phyloP scores from a whole-genome alignment of 2,329 filamentous ascomycete species.

The Penicillium sp. region DNA sequence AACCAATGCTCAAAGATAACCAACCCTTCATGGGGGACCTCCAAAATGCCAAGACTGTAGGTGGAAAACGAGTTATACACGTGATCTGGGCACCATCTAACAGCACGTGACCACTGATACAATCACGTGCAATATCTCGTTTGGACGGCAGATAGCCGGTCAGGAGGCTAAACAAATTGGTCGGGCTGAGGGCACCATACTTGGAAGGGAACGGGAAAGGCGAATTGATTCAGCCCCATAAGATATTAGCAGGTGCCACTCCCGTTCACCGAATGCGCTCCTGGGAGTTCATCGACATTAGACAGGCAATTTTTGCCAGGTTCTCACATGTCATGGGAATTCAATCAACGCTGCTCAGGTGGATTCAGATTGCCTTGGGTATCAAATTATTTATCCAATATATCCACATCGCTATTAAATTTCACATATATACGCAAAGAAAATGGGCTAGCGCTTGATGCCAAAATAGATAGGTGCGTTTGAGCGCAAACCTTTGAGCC shows the following conservation, averaged over 20 bases:
- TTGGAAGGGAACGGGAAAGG: no score
- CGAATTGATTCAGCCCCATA: not conserved
- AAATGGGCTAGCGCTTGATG: not conserved
- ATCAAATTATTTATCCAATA: not conserved
- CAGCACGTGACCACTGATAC: no score
- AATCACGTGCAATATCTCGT: no score
- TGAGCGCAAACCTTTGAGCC: not conserved
- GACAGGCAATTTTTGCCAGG: slow-evolving; percentile 7
- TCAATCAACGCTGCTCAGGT: not conserved
- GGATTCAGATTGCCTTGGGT: not conserved
- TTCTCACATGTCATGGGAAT: not conserved
- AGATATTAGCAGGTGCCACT: not conserved
- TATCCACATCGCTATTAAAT: slow-evolving; percentile 10
- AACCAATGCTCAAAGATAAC: no score
- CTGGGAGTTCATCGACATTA: slow-evolving; percentile 25
- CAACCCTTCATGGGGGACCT: not conserved
- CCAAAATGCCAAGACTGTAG: not conserved
- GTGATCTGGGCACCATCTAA: no score
- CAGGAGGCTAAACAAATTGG: no score
- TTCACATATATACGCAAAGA: slow-evolving; percentile 1
- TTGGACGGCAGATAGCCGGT: no score
- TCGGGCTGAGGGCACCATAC: no score
- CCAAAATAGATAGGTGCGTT: not conserved
- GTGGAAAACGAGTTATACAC: not conserved
- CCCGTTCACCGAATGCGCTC: not conserved